phyloP scores from a whole-genome alignment of 345 rosid genomes.

The Salix arbutifolia region DNA sequence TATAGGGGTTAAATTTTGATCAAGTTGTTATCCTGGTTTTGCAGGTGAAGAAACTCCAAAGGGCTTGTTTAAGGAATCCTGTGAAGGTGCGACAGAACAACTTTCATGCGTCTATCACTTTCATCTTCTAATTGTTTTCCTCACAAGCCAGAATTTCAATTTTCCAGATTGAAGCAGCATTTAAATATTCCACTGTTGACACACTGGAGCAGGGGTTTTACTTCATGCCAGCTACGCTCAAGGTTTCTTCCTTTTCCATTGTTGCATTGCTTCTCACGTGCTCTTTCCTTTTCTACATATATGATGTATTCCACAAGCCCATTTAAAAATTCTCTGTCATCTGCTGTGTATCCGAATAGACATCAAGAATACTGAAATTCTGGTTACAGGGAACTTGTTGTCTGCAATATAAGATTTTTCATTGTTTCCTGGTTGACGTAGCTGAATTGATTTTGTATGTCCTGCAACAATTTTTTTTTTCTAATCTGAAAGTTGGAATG shows the following conservation, averaged over 20 bases:
- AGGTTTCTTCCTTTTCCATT: constrained; percentile 43
- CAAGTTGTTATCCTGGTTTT: constrained; percentile 16
- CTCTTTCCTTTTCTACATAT: not conserved
- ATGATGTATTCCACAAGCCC: too few species aligned
- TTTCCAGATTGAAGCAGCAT: constrained; percentile 82
- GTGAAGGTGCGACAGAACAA: constrained; percentile 57
- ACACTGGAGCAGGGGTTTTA: constrained; percentile 79
- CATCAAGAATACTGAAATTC: too few species aligned
- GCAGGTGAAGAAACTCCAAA: constrained; percentile 86
- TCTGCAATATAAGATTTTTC: too few species aligned
- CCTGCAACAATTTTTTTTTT: too few species aligned
- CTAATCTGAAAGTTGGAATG: too few species aligned
- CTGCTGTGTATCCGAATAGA: too few species aligned
- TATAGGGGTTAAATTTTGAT: constrained; percentile 17
- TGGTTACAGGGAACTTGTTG: too few species aligned
- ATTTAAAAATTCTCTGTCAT: too few species aligned
- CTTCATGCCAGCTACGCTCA: constrained; percentile 74
- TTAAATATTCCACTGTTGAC: constrained; percentile 90
- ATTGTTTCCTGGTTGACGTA: too few species aligned
- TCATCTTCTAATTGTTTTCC: not conserved
- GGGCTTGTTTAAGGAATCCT: constrained; percentile 86
- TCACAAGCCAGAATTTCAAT: constrained; percentile 10
- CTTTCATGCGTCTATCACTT: not conserved
- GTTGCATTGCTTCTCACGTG: not conserved
- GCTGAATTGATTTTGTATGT: too few species aligned